A percentile compares a stretch with the other conserved stretches of the same genome.
phyloP scores from a whole-genome alignment of 2,329 filamentous ascomycete genomes.

The Fusarium sp. region DNA sequence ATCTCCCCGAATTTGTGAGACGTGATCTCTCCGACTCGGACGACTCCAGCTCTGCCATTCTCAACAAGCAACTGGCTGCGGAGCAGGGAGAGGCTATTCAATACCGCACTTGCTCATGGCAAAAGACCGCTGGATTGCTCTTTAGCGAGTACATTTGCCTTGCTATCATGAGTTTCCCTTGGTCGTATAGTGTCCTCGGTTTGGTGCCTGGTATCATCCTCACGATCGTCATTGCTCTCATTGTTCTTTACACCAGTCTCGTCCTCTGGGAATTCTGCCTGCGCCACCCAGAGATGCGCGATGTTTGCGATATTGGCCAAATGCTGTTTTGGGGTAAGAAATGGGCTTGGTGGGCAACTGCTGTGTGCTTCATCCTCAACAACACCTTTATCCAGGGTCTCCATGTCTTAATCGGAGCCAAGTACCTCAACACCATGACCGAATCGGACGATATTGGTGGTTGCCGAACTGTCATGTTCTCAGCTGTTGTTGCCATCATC shows the following conservation, averaged over 20 bases:
- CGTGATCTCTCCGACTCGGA: conserved; percentile 55
- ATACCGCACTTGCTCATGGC: conserved; percentile 94
- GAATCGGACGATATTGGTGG: conserved; percentile 69
- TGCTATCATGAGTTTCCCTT: conserved; percentile 94
- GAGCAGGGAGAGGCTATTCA: conserved; percentile 85
- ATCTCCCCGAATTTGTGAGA: conserved; percentile 54
- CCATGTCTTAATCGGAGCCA: conserved; percentile 85
- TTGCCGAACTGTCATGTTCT: conserved; percentile 83
- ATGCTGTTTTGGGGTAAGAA: conserved; percentile 90
- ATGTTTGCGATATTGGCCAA: conserved; percentile 96
- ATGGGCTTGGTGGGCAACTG: conserved; percentile 76
- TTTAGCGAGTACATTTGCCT: conserved; percentile 97
- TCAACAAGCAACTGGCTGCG: conserved; percentile 76
- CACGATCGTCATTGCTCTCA: conserved; percentile 79
- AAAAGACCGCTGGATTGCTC: conserved; percentile 90
- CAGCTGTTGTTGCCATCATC: conserved; percentile 77
- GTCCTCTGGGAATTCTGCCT: conserved; percentile 85
- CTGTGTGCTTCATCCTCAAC: conserved; percentile 91
- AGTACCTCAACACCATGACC: conserved; percentile 91
- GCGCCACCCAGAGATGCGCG: conserved; percentile 88
- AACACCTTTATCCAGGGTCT: conserved; percentile 90
- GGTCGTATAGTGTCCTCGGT: conserved; percentile 88
- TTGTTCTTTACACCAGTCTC: conserved; percentile 82
- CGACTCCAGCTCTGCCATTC: conserved; percentile 61
- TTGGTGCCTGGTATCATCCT: conserved; percentile 86